Percentiles rank a stretch among this genome's conserved stretches.
Conservation (phyloP, 805 yeast species). For the Barnettozyma sp. region DNA sequence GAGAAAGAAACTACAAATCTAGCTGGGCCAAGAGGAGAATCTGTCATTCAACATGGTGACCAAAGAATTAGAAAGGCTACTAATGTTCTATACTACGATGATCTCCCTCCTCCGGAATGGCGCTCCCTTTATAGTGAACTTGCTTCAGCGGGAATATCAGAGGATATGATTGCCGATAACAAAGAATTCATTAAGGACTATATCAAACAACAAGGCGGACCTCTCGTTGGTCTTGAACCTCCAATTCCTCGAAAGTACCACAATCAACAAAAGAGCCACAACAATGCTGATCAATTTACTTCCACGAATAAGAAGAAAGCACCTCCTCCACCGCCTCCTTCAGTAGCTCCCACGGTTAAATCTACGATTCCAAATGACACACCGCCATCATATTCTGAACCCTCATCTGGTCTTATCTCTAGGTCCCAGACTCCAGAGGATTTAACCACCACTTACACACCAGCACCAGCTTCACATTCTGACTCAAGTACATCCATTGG, state of each 20-base stretch:
- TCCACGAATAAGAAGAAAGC: constrained; percentile 36
- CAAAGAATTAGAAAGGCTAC: constrained; percentile 50
- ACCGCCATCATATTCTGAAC: constrained; percentile 1
- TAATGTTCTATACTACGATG: constrained; percentile 67
- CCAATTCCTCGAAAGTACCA: constrained; percentile 67
- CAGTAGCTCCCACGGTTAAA: constrained; percentile 27
- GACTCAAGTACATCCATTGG: constrained; percentile 13
- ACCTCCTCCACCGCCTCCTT: constrained; percentile 38
- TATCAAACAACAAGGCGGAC: constrained; percentile 66
- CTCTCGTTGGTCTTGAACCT: constrained; percentile 77
- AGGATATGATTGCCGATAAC: constrained; percentile 85
- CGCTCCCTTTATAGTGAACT: constrained; percentile 63
- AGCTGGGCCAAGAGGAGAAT: constrained; percentile 27
- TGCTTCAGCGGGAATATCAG: constrained; percentile 72
- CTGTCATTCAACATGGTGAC: constrained; percentile 33
- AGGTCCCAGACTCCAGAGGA: constrained; percentile 1
- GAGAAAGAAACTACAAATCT: constrained; percentile 24
- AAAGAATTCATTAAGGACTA: constrained; percentile 76
- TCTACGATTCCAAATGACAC: too few relatives aligned
- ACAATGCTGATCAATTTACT: constrained; percentile 23
- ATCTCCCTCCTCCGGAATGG: constrained; percentile 82
- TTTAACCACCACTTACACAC: constrained; percentile 5
- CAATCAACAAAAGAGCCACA: constrained; percentile 5
- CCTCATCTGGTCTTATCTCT: not conserved
- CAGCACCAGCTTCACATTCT: constrained; percentile 12